phyloP scores from a whole-genome alignment of 768 basidiomycete species.

The Candolleomyces efflorescens region DNA sequence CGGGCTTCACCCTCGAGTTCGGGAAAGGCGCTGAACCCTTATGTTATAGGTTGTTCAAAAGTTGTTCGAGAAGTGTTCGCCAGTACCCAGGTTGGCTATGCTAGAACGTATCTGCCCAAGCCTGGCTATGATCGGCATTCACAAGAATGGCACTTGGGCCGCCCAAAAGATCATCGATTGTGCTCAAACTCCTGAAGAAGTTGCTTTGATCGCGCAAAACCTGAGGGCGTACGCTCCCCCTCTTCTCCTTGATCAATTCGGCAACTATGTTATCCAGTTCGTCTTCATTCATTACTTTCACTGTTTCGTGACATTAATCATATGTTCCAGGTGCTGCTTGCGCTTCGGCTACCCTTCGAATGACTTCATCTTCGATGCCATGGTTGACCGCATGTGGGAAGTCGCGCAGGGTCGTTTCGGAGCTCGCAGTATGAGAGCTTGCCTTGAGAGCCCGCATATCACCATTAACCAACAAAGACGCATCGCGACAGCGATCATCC shows the following conservation, averaged over 20 bases:
- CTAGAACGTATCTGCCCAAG: slow-evolving; percentile 91
- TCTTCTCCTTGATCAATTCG: slow-evolving; percentile 89
- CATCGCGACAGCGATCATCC: slow-evolving; percentile 88
- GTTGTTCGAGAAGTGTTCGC: slow-evolving; percentile 86
- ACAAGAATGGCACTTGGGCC: slow-evolving; percentile 99
- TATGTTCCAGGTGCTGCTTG: slow-evolving; percentile 65
- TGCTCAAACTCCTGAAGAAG: slow-evolving; percentile 82
- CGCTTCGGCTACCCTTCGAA: slow-evolving; percentile 87
- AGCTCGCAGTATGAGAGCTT: slow-evolving; percentile 96
- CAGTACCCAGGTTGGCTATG: slow-evolving; percentile 78
- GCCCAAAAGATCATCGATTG: slow-evolving; percentile 99
- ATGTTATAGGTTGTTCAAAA: slow-evolving; percentile 83
- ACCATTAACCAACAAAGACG: slow-evolving; percentile 90
- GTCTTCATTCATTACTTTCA: slow-evolving; percentile 20
- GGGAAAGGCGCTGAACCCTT: slow-evolving; percentile 3
- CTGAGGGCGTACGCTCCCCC: slow-evolving; percentile 90
- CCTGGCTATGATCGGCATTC: slow-evolving; percentile 95
- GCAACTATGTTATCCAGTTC: slow-evolving; percentile 91
- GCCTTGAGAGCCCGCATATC: slow-evolving; percentile 87
- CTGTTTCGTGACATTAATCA: neutral
- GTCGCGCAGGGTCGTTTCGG: slow-evolving; percentile 97
- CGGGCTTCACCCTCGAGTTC: neutral
- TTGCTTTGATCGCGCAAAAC: slow-evolving; percentile 79
- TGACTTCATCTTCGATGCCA: slow-evolving; percentile 97
- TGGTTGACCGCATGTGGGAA: slow-evolving; percentile 98